phyloP scores from a whole-genome alignment of 768 basidiomycete genomes.

The Inosperma sp. region DNA sequence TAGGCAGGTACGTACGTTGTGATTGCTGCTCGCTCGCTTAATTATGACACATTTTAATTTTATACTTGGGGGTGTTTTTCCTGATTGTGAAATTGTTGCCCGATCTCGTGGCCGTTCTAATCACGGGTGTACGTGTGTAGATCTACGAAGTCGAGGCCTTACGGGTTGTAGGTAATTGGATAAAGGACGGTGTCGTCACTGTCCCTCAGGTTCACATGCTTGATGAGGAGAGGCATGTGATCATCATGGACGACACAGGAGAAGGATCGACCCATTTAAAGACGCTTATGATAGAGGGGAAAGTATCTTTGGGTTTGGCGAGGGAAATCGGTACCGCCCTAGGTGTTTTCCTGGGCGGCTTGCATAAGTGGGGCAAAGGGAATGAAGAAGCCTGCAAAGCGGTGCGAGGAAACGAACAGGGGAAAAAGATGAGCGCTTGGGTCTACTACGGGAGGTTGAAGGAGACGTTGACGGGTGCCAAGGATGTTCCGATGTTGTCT shows the following conservation, averaged over 20 bases:
- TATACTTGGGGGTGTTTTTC: background rate
- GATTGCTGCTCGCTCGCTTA: too few relatives aligned
- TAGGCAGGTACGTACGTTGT: constrained; percentile 45
- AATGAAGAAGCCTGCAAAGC: constrained; percentile 22
- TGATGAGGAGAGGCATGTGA: constrained; percentile 44
- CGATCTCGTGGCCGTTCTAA: too few relatives aligned
- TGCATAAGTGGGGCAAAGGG: constrained; percentile 48
- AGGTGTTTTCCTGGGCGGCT: constrained; percentile 48
- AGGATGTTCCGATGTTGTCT: constrained; percentile 30
- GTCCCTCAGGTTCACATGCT: constrained; percentile 48
- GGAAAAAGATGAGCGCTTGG: constrained; percentile 37
- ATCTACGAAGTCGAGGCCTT: constrained; percentile 47
- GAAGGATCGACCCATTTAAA: constrained; percentile 37
- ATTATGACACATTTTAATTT: too few relatives aligned
- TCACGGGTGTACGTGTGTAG: too few relatives aligned
- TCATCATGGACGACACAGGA: constrained; percentile 65
- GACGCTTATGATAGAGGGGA: constrained; percentile 32
- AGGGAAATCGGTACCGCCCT: constrained; percentile 47
- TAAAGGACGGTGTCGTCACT: constrained; percentile 39
- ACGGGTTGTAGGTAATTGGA: constrained; percentile 35
- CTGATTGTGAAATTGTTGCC: constrained; percentile 4
- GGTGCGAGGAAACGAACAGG: constrained; percentile 40
- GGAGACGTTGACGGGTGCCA: constrained; percentile 32
- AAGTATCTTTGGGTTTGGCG: constrained; percentile 27
- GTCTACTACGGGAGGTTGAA: constrained; percentile 44